A percentile compares a stretch with the other conserved stretches of the same genome.
Evolutionary conservation across 2,329 filamentous ascomycete species (phyloP).

Genomic region (Alternaria alternata): DNA sequence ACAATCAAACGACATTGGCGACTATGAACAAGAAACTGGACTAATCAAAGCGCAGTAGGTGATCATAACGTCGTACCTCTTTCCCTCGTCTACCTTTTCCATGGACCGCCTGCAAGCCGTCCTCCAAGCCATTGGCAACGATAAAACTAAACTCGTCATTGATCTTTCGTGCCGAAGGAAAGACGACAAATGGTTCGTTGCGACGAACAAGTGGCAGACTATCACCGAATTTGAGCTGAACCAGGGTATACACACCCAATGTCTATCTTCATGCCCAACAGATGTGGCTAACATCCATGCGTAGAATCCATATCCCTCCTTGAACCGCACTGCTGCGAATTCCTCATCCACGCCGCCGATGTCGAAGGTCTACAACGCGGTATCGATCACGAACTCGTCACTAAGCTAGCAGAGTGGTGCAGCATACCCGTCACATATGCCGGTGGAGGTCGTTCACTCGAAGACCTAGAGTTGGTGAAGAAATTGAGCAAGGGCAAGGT

Average conservation of each 20-base stretch:
- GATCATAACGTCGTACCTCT: slow-evolving; percentile 95
- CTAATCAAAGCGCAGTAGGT: slow-evolving; percentile 68
- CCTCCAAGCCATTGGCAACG: slow-evolving; percentile 73
- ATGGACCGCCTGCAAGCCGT: slow-evolving; percentile 77
- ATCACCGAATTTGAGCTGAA: slow-evolving; percentile 96
- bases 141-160: slow-evolving; percentile 85
- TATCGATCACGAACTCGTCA: slow-evolving; percentile 85
- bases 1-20: background rate
- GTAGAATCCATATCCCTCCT: slow-evolving; percentile 80
- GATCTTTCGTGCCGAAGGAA: slow-evolving; percentile 89
- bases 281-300: background rate
- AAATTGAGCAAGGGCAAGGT: slow-evolving; percentile 79
- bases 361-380: slow-evolving; percentile 93
- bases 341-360: slow-evolving; percentile 95
- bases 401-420: slow-evolving; percentile 82
- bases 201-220: slow-evolving; percentile 99
- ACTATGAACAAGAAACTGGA: background rate
- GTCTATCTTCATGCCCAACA: background rate
- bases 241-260: slow-evolving; percentile 65
- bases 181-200: slow-evolving; percentile 87
- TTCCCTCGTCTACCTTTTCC: slow-evolving; percentile 84
- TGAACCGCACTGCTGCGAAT: slow-evolving; percentile 94
- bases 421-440: slow-evolving; percentile 95
- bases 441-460: slow-evolving; percentile 83
- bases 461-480: slow-evolving; percentile 85